A percentile compares a stretch with the other conserved stretches of the same genome.
phyloP scores from a whole-genome alignment of 495 filamentous ascomycete species.

The Penicillium roqueforti region DNA sequence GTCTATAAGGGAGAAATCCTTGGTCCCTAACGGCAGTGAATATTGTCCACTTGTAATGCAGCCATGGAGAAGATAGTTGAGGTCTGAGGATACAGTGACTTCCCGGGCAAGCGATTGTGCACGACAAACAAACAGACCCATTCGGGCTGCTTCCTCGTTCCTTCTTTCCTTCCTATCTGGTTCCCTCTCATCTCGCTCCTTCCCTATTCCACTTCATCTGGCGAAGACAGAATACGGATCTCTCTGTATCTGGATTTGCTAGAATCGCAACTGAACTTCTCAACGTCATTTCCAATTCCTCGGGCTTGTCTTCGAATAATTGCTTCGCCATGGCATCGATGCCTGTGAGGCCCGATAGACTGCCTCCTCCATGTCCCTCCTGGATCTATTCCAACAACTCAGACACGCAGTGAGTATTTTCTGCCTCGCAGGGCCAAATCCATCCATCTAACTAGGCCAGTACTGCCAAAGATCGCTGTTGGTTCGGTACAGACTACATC shows the following conservation, averaged over 20 bases:
- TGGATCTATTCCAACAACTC: neutral
- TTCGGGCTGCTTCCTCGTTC: neutral
- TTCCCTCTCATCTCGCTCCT: neutral
- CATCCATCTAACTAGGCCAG: neutral
- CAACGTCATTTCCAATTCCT: neutral
- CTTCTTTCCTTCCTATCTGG: neutral
- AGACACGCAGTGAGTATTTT: neutral
- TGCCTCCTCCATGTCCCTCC: neutral
- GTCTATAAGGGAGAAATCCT: neutral
- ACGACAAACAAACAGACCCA: neutral
- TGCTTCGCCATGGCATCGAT: neutral
- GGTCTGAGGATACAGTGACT: neutral
- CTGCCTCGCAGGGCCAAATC: neutral
- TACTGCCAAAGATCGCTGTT: neutral
- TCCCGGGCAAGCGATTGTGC: neutral
- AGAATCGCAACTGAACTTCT: neutral
- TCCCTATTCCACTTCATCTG: neutral
- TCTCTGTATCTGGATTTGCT: neutral
- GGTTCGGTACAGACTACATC: neutral
- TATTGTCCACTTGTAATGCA: neutral
- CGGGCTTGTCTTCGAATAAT: neutral
- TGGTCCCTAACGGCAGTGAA: neutral
- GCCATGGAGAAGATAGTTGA: neutral
- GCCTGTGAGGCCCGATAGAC: neutral
- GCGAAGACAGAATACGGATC: neutral